Percentiles rank a stretch among this genome's conserved stretches.
phyloP scores from a whole-genome alignment of 1,139 yeast species.

The Diutina rugosa region DNA sequence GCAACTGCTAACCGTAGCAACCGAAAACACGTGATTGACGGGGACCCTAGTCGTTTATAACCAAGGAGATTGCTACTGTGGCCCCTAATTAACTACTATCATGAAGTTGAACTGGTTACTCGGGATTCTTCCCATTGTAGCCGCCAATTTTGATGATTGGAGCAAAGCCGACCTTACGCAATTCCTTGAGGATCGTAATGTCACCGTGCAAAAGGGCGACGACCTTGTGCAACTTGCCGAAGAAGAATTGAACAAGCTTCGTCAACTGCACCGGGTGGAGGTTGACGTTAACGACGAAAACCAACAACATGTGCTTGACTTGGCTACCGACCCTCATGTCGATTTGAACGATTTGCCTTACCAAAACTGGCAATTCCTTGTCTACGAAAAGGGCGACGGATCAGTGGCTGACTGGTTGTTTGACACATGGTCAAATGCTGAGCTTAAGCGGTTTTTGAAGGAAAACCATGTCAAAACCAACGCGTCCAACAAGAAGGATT shows the following conservation, averaged over 20 bases:
- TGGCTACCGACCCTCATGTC: conserved; percentile 10
- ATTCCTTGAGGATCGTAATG: conserved; percentile 22
- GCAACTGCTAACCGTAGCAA: not conserved
- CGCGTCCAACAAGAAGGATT: conserved; percentile 18
- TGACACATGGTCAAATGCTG: conserved; percentile 31
- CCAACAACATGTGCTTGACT: conserved; percentile 9
- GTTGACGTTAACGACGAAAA: conserved; percentile 7
- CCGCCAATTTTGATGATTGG: not conserved
- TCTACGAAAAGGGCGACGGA: conserved; percentile 1
- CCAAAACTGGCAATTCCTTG: conserved; percentile 8
- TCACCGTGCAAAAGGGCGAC: conserved; percentile 12
- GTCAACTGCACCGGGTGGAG: conserved; percentile 5
- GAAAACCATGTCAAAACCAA: conserved; percentile 16
- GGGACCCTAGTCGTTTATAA: not conserved
- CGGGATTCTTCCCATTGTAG: not conserved
- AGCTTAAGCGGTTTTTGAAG: conserved; percentile 22
- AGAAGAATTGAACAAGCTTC: conserved; percentile 17
- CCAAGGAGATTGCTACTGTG: not conserved
- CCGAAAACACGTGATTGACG: not conserved
- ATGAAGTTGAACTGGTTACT: not conserved
- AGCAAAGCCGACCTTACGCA: conserved; percentile 14
- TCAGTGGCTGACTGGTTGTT: conserved; percentile 27
- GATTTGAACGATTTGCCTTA: conserved; percentile 7
- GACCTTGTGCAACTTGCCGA: conserved; percentile 21
- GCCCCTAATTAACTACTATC: not conserved